Evolutionary conservation across 139 green algal species (phyloP), one percentile per base, ranked within the genome.

Genomic region (Coelastrella sp.): DNA sequence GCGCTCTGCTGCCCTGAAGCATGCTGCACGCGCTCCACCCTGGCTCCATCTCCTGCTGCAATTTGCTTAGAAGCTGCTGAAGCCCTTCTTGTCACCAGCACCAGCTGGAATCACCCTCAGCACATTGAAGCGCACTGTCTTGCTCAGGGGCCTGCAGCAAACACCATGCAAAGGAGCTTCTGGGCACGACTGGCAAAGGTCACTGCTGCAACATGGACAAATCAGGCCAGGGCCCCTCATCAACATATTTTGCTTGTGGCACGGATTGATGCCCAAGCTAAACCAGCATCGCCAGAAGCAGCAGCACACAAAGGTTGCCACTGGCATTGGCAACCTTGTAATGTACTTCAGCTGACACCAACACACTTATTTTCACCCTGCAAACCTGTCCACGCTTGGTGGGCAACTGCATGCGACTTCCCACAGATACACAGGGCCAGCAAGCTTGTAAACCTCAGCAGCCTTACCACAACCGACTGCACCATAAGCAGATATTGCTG

Each of bases 61-160:
- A 25, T 22, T 68, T 82, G 68, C 87, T 95, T 92, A 95, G 92
- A 95, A 95, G 90, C 87, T 89, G 74, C 82, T 76, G 87, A 95
- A 99, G 90, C 93, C 95, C 96, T 99, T 99, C 94, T 98, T 98
- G 80, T 87, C 91, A 78, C 75, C 90, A 7, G 95, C 91, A 27
- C 97, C 97, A 20, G 93, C 88, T 25, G 98, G 96, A 76, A 97
- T 97, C 22, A 99, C 98, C 58, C 97, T 96, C 90, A 99, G 94
- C 89, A 99, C 97, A 92, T 99, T 99, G 97, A 99, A 99, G 27
- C 98, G 95, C 90, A 99, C 97, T 17, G 98, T 99, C 97, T 99
- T 99, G 84, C 96, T 99, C 90, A 99, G 96, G 8, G 98, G 98
- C 90, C 97, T 97, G 95, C 27, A 7, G 56, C 63, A 78, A 19